Evolutionary conservation across 805 yeast genomes (phyloP), one percentile per base, ranked within the genome.

Genomic region (Zygoascus ofunaensis): DNA sequence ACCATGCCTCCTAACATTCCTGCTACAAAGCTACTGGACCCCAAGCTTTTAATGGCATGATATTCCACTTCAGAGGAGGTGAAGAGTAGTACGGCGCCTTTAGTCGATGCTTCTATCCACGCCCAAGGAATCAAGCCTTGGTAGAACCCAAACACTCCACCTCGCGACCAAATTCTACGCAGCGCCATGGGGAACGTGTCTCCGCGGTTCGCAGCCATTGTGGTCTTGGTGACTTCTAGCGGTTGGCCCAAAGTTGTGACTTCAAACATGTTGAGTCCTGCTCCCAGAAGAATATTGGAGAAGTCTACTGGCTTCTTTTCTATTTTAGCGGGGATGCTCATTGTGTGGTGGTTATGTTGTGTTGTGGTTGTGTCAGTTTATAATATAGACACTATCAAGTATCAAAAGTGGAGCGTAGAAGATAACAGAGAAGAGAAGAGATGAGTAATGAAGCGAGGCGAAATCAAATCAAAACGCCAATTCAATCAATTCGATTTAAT

Each of bases 41-140:
- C 94, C 18, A 81, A 48, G 28, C 62, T 65, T 37, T 53, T 48
- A 57, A 73, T 79, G 56, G 80, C 77, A 40, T 74, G 75, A 64
- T 85, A 86, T 66, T 92, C 97, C 42, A 87, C 84, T 62, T 92
- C 97, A 38, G 94, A 79, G 38, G 95, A 82, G 28, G 87, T 96
- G 57, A 92, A 92, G 54, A 92, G 72, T 45, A 92, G 71, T 5
- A 89, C 95, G 4, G 97, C 97, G 63, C 98, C 98, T 65, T 92
- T 92, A 32, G 98, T 92, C n/a, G 95, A 84, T 7, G 96, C 98
- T 66, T 90, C 98, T 55, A 92, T 84, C 97, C 97, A 89, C 4
- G 97, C 98, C 98, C 98, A 92, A 39, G 98, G 98, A 52, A 90
- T 89, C 61, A 92, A 73, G 26, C 98, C 98, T 65, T 92, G 98